phyloP scores from a whole-genome alignment of 179 eudicot genomes.

The Silene vulgaris region DNA sequence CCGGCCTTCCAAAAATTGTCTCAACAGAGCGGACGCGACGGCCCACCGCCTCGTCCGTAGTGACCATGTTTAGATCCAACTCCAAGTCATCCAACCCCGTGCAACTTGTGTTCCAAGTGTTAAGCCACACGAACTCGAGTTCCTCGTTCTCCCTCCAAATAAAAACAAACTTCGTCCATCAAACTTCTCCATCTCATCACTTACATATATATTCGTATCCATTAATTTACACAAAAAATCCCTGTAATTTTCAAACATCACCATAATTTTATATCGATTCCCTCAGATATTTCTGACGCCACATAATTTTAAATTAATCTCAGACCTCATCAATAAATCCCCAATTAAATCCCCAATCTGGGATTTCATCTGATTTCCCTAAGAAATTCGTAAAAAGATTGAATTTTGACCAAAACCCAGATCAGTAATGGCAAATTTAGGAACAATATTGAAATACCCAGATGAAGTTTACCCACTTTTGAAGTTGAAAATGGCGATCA shows the following conservation, averaged over 20 bases:
- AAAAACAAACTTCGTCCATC: background rate
- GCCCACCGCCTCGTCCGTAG: too few species aligned
- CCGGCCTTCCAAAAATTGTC: too few species aligned
- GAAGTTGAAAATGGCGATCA: slow-evolving; percentile 74
- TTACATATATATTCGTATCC: background rate
- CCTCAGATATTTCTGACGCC: background rate
- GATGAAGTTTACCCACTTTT: slow-evolving; percentile 74
- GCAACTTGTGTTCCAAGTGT: too few species aligned
- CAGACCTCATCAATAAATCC: background rate
- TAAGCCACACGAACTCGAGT: slow-evolving; percentile 10
- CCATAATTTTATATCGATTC: background rate
- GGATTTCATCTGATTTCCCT: background rate
- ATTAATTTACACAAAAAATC: background rate
- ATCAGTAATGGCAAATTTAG: slow-evolving; percentile 58
- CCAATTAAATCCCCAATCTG: background rate
- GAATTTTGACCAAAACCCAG: slow-evolving; percentile 15
- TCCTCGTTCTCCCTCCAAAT: slow-evolving; percentile 23
- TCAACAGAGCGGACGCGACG: too few species aligned
- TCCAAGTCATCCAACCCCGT: too few species aligned
- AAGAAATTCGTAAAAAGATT: slow-evolving; percentile 2
- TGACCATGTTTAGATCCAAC: too few species aligned
- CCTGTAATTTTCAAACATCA: background rate
- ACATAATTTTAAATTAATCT: background rate
- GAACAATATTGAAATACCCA: slow-evolving; percentile 69
- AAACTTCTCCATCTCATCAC: background rate